Evolutionary conservation across 2,329 filamentous ascomycete genomes (phyloP).

Genomic region (Dendryphion nanum): DNA sequence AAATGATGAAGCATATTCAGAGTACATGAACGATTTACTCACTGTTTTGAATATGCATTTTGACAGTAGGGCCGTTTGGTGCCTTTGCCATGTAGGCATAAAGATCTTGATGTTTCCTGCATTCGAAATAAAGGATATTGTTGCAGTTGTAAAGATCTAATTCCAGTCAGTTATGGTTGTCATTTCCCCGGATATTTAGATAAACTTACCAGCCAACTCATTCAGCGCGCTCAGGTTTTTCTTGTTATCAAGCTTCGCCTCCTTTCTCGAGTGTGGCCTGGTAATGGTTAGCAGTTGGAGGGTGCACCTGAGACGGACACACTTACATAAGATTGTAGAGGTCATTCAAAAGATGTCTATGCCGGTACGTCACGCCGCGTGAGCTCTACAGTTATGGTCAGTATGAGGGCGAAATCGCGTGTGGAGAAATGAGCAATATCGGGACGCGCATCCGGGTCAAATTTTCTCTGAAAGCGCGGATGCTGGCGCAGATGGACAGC

Average conservation of each 20-base stretch:
- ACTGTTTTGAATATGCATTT: slow-evolving; percentile 73
- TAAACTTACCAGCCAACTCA: slow-evolving; percentile 36
- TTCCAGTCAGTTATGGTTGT: slow-evolving; percentile 26
- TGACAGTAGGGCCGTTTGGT: slow-evolving; percentile 75
- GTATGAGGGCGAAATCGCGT: too few relatives aligned
- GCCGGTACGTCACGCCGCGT: slow-evolving; percentile 88
- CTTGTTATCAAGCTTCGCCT: slow-evolving; percentile 96
- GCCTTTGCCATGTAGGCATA: slow-evolving; percentile 93
- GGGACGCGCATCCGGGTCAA: too few relatives aligned
- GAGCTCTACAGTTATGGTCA: slow-evolving; percentile 57
- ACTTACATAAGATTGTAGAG: slow-evolving; percentile 71
- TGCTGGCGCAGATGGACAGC: background rate
- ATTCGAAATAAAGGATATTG: slow-evolving; percentile 93
- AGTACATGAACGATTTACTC: too few relatives aligned
- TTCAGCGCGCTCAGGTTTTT: slow-evolving; percentile 64
- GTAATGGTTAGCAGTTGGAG: slow-evolving; percentile 5
- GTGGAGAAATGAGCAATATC: too few relatives aligned
- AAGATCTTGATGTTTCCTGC: slow-evolving; percentile 88
- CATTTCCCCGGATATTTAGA: too few relatives aligned
- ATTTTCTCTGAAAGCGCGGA: slow-evolving; percentile 1
- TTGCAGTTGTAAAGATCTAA: slow-evolving; percentile 84
- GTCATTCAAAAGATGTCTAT: slow-evolving; percentile 90
- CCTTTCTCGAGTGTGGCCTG: slow-evolving; percentile 81
- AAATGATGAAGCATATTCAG: too few relatives aligned
- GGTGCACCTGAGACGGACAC: background rate